Evolutionary conservation across 306 rosid genomes (phyloP).

Genomic region (Phaseolus lunatus): DNA sequence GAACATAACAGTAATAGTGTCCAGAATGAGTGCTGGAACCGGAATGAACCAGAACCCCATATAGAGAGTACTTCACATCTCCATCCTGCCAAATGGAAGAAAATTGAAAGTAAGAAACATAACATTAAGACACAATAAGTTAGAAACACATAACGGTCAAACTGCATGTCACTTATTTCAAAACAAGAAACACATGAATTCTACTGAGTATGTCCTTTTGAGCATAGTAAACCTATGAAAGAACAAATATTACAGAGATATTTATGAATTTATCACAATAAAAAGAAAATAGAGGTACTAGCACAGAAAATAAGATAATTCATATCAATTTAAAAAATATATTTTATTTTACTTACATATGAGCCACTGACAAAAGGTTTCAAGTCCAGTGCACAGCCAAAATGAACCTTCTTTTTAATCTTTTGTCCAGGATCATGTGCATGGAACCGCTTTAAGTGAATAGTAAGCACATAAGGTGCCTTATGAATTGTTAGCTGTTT

Average conservation of each 20-base stretch:
- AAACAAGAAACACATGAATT: slow-evolving; percentile 6
- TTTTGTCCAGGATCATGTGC: slow-evolving; percentile 78
- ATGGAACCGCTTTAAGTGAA: slow-evolving; percentile 89
- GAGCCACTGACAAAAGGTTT: slow-evolving; percentile 90
- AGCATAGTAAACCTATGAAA: neutral
- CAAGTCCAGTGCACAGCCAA: slow-evolving; percentile 73
- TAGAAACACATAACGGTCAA: slow-evolving; percentile 25
- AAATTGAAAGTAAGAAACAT: slow-evolving; percentile 15
- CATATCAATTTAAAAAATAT: neutral
- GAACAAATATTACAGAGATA: neutral
- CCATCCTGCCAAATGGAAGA: slow-evolving; percentile 63
- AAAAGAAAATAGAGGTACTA: no score
- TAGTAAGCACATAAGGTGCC: slow-evolving; percentile 88
- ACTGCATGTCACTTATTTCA: neutral
- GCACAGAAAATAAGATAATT: no score
- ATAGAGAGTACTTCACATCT: slow-evolving; percentile 86
- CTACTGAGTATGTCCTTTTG: neutral
- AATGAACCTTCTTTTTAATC: slow-evolving; percentile 83
- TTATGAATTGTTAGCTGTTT: slow-evolving; percentile 89
- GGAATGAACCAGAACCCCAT: slow-evolving; percentile 91
- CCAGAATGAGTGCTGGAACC: slow-evolving; percentile 93
- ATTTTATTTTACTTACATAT: slow-evolving; percentile 54
- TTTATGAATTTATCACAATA: no score
- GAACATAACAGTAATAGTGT: slow-evolving; percentile 90
- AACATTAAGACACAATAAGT: slow-evolving; percentile 12